A percentile compares a stretch with the other conserved stretches of the same genome.
phyloP scores from a whole-genome alignment of 768 basidiomycete species.

The Mrakia gelida region DNA sequence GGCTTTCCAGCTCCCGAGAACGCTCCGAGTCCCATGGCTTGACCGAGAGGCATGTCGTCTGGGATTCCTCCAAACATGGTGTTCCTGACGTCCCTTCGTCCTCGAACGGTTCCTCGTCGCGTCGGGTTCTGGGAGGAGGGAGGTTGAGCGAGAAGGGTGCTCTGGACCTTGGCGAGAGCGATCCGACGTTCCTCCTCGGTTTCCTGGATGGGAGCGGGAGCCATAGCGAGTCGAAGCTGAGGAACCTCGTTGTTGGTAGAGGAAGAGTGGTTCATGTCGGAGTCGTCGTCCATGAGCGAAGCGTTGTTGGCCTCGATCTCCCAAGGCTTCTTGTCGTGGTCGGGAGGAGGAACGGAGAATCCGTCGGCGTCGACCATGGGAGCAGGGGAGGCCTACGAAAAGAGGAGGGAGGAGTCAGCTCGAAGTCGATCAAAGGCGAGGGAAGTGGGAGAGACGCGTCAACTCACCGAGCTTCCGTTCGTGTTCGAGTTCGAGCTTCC shows the following conservation, averaged over 20 bases:
- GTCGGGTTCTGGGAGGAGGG: slow-evolving; percentile 35
- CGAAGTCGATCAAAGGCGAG: background rate
- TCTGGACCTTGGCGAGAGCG: slow-evolving; percentile 44
- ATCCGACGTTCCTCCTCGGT: slow-evolving; percentile 44
- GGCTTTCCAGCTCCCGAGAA: slow-evolving; percentile 16
- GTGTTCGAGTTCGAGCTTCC: background rate
- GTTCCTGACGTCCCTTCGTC: slow-evolving; percentile 46
- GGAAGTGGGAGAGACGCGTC: background rate
- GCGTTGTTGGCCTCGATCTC: slow-evolving; percentile 30
- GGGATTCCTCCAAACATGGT: slow-evolving; percentile 41
- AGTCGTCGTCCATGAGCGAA: slow-evolving; percentile 38
- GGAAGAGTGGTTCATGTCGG: slow-evolving; percentile 34
- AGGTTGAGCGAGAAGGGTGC: slow-evolving; percentile 40
- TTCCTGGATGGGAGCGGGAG: slow-evolving; percentile 43
- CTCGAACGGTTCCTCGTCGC: slow-evolving; percentile 42
- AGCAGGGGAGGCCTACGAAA: background rate
- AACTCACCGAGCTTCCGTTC: background rate
- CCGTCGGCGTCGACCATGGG: slow-evolving; percentile 46
- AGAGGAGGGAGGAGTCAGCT: background rate
- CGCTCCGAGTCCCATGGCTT: slow-evolving; percentile 32
- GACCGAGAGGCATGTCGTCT: slow-evolving; percentile 40
- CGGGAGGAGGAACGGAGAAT: slow-evolving; percentile 46
- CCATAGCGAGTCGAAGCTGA: slow-evolving; percentile 41
- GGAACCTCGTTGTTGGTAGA: slow-evolving; percentile 2
- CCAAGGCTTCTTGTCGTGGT: slow-evolving; percentile 46